phyloP scores from a whole-genome alignment of 139 green algal species.

The Chlamydomonas incerta region DNA sequence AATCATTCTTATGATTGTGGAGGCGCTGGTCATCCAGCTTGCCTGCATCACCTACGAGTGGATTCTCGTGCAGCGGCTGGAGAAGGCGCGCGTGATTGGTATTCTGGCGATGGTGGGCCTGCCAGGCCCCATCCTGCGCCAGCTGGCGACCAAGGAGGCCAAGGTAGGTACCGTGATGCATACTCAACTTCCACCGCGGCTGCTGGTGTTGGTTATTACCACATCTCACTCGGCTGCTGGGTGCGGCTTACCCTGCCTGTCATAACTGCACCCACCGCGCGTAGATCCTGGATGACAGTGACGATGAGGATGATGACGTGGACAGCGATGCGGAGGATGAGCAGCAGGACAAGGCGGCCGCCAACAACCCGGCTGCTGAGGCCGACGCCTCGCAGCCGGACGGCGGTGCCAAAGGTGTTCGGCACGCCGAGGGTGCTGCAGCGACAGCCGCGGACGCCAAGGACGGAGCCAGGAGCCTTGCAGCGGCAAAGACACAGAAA shows the following conservation, averaged over 20 bases:
- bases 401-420: neutral
- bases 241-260: too few relatives aligned
- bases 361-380: too few relatives aligned
- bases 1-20: conserved; percentile 14
- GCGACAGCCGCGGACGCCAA: neutral
- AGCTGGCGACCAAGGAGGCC: neutral
- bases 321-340: neutral
- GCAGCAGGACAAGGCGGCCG: neutral
- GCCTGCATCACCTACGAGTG: conserved; percentile 13
- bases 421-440: neutral
- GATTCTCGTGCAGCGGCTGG: conserved; percentile 25
- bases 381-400: neutral
- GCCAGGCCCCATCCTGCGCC: conserved; percentile 39
- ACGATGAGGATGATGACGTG: conserved; percentile 21
- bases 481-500: neutral
- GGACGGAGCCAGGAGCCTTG: neutral
- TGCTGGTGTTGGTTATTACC: too few relatives aligned
- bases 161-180: conserved; percentile 3
- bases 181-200: neutral
- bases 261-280: neutral
- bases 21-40: conserved; percentile 33
- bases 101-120: conserved; percentile 39
- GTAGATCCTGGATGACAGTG: conserved; percentile 16
- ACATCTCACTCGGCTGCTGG: too few relatives aligned
- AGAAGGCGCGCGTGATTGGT: conserved; percentile 24